Base-by-base conservation (phyloP, 352 stramenopile genomes). In the Pythium diclinum region DNA sequence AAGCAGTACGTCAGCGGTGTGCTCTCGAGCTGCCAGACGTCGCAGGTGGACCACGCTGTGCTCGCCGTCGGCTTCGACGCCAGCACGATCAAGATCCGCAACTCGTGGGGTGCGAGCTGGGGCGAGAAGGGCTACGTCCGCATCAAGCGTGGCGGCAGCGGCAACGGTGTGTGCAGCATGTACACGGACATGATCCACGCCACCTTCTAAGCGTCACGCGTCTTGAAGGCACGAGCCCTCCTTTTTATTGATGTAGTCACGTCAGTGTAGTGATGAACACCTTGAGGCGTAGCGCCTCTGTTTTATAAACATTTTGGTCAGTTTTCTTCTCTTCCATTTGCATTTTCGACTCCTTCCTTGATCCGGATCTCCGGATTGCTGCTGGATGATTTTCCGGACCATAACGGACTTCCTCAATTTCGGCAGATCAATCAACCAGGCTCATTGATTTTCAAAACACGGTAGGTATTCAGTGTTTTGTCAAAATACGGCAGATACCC, bases 1-100 rank as follows among this genome's bases (percentile, higher is more conserved):
- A 97, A 99, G 80, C 97, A 99, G 60, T 99, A 99, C 89, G 83
- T 73, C 6, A 73, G 77, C 34, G 97, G 97, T 21, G 89, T 99
- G 28, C 68, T 98, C 33, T 77, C 69, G 47, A 71, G 54, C 13
- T 89, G 76, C 34, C 81, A 81, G 54, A 96, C 90, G 51, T 77
- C 84, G 9, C 76, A 91, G 23, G 83, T 99, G 61, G 96, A 99
- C 75, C 97, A 99, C 74, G 97, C 94, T 21, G 95, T 99, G 16
- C 79, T 99, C 38, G 88, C 92, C 5, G 92, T 99, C 28, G 96
- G 96, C 21, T 99, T 98, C 76, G 87, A 89, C 58, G 75, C 71
- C 58, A 71, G 48, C 0, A 77, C 67, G 32, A 97, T 94, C 76
- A 97, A 97, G 64, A 83, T 99, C 36, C 97, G 96, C 55, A 99